phyloP scores from a whole-genome alignment of 2,329 filamentous ascomycete species.

The Cercospora sp. region DNA sequence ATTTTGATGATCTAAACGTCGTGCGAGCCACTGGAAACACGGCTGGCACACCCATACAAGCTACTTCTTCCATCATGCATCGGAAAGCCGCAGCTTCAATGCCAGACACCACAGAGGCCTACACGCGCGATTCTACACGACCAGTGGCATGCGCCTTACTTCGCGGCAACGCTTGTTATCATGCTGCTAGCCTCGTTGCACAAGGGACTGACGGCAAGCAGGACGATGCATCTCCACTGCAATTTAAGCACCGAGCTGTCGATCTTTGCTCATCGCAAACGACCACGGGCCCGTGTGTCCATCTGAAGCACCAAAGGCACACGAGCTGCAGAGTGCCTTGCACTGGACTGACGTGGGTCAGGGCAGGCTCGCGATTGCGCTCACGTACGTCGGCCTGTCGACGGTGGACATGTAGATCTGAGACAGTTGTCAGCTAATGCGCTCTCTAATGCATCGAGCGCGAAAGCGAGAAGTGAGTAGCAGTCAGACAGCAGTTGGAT shows the following conservation, averaged over 20 bases:
- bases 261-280: neutral
- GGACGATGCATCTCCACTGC: neutral
- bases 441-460: neutral
- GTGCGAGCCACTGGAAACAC: neutral
- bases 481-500: conserved; percentile 41
- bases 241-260: neutral
- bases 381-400: neutral
- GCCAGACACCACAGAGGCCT: neutral
- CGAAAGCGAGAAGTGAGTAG: neutral
- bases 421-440: neutral
- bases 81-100: neutral
- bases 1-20: neutral
- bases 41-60: neutral
- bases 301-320: neutral
- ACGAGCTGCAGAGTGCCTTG: neutral
- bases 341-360: neutral
- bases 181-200: neutral
- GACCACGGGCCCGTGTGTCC: neutral
- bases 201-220: neutral
- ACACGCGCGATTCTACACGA: neutral
- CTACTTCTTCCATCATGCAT: neutral
- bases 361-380: neutral
- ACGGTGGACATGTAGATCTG: neutral
- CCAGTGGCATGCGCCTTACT: neutral
- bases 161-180: neutral